phyloP scores from a whole-genome alignment of 371 early-diverging fungal species.

The Mucor plumbeus region DNA sequence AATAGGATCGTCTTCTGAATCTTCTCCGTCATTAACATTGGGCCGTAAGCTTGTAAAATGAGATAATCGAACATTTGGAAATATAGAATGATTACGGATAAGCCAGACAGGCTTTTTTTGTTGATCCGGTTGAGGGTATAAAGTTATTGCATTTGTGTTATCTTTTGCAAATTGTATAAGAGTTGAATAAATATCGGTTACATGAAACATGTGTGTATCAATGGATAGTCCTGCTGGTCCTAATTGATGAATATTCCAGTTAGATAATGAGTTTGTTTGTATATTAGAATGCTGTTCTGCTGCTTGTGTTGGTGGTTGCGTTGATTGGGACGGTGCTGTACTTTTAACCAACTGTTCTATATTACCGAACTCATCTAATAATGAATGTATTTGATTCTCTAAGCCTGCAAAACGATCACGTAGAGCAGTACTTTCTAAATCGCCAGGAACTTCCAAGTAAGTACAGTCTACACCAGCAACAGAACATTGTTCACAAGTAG shows the following conservation, averaged over 20 bases:
- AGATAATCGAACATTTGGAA: slow-evolving; percentile 40
- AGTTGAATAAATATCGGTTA: slow-evolving; percentile 45
- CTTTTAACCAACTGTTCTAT: slow-evolving; percentile 36
- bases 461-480: slow-evolving; percentile 36
- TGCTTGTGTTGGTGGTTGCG: background rate
- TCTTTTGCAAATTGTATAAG: slow-evolving; percentile 51
- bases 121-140: slow-evolving; percentile 25
- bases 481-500: slow-evolving; percentile 48
- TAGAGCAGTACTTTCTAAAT: slow-evolving; percentile 53
- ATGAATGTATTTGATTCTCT: slow-evolving; percentile 51
- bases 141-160: slow-evolving; percentile 24
- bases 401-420: slow-evolving; percentile 49
- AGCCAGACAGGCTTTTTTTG: slow-evolving; percentile 36
- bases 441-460: slow-evolving; percentile 52
- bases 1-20: slow-evolving; percentile 12
- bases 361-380: slow-evolving; percentile 41
- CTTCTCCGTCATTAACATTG: slow-evolving; percentile 15
- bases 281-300: slow-evolving; percentile 7
- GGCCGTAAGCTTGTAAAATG: slow-evolving; percentile 52
- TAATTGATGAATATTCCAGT: slow-evolving; percentile 30
- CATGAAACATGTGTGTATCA: slow-evolving; percentile 45
- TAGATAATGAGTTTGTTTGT: slow-evolving; percentile 24
- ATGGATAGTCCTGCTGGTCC: slow-evolving; percentile 39
- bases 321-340: background rate
- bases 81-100: slow-evolving; percentile 45